phyloP scores from a whole-genome alignment of 108 stramenopile species.

The Bacterosira constricta region DNA sequence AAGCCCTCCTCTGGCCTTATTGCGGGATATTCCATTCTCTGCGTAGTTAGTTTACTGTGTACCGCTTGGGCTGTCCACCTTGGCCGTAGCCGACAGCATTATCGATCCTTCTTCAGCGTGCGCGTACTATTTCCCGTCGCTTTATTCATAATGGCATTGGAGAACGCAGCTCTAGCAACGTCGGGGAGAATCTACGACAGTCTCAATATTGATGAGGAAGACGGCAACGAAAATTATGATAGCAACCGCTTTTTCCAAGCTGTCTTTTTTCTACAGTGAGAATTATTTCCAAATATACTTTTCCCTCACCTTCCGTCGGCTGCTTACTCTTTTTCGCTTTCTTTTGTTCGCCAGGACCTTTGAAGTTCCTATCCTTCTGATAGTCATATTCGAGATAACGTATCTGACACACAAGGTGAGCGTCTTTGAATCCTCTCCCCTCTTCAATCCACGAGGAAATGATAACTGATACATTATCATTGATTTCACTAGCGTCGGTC shows the following conservation, averaged over 20 bases:
- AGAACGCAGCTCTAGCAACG: conserved; percentile 31
- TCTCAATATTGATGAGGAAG: not conserved
- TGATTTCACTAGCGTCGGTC: no score
- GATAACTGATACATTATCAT: conserved; percentile 28
- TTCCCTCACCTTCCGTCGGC: not conserved
- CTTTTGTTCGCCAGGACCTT: conserved; percentile 6
- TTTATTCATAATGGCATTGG: conserved; percentile 30
- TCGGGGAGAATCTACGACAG: conserved; percentile 20
- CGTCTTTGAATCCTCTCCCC: not conserved
- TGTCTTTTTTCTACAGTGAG: conserved; percentile 37
- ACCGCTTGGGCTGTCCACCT: conserved; percentile 28
- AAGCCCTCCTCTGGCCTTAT: conserved; percentile 30
- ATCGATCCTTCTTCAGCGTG: conserved; percentile 38
- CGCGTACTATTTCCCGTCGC: conserved; percentile 43
- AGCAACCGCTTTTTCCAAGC: conserved; percentile 19
- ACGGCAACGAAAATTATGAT: conserved; percentile 7
- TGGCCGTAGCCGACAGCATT: conserved; percentile 32
- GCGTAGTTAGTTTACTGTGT: conserved; percentile 18
- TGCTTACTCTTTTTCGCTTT: not conserved
- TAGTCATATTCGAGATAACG: conserved; percentile 51
- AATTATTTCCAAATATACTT: no score
- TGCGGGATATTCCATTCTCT: conserved; percentile 41
- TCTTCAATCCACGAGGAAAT: not conserved
- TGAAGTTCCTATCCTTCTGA: conserved; percentile 42
- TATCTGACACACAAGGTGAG: conserved; percentile 57